Conservation (phyloP, 768 basidiomycete genomes). For the Boletus insuetus region DNA sequence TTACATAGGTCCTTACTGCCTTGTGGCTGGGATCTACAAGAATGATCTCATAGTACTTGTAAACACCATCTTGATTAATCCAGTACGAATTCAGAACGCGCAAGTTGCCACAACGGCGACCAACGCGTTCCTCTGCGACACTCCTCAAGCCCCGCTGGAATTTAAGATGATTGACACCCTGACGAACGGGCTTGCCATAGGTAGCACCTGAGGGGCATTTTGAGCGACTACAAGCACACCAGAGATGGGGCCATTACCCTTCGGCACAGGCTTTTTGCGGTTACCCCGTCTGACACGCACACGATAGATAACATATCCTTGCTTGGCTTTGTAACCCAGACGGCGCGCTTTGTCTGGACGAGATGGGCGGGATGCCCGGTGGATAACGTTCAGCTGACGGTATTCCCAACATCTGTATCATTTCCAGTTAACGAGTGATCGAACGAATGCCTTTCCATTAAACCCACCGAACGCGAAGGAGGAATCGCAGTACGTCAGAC, state of each 20-base stretch:
- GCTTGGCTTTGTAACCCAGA: conserved; percentile 99
- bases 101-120: conserved; percentile 92
- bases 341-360: conserved; percentile 99
- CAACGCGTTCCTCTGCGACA: conserved; percentile 97
- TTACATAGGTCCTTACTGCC: conserved; percentile 55
- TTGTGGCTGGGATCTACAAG: conserved; percentile 95
- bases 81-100: conserved; percentile 98
- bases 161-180: conserved; percentile 99
- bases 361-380: conserved; percentile 96
- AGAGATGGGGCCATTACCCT: conserved; percentile 56
- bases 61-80: conserved; percentile 98
- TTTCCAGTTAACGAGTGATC: conserved; percentile 3
- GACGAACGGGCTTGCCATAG: conserved; percentile 97
- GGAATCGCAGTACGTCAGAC: conserved; percentile 95
- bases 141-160: conserved; percentile 91
- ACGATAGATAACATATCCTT: conserved; percentile 98
- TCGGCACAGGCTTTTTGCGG: conserved; percentile 97
- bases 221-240: background rate
- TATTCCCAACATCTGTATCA: conserved; percentile 90
- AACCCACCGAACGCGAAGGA: conserved; percentile 89
- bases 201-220: conserved; percentile 68
- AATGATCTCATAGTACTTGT: conserved; percentile 99
- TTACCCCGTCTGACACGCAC: conserved; percentile 96
- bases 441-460: background rate
- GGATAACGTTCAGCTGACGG: conserved; percentile 96